phyloP scores from a whole-genome alignment of 2,329 filamentous ascomycete species.

The Fusarium proliferatum region DNA sequence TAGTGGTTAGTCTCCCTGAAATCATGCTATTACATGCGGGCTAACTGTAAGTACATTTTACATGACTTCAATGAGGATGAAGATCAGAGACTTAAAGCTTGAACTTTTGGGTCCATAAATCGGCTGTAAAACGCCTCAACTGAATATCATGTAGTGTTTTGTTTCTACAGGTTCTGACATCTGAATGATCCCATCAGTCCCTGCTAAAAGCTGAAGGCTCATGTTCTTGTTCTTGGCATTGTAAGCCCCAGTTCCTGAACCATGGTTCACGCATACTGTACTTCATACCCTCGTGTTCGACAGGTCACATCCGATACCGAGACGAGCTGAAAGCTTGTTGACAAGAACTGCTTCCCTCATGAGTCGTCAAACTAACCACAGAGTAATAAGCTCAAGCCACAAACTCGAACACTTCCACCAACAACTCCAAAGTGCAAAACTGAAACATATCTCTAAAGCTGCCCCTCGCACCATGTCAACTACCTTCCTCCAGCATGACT shows the following conservation, averaged over 20 bases:
- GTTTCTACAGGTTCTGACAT: too few species aligned
- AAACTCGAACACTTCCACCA: not conserved
- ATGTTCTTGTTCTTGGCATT: not conserved
- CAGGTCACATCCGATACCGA: not conserved
- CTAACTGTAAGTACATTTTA: not conserved
- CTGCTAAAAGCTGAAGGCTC: not conserved
- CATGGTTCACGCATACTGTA: not conserved
- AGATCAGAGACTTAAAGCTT: too few species aligned
- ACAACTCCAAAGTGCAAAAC: not conserved
- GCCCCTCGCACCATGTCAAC: not conserved
- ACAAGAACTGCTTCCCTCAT: not conserved
- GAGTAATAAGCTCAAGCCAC: not conserved
- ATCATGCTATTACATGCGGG: not conserved
- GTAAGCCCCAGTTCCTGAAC: not conserved
- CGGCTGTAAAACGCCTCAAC: not conserved
- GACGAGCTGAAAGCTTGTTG: not conserved
- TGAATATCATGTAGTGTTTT: not conserved
- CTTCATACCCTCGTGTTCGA: not conserved
- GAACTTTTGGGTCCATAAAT: not conserved
- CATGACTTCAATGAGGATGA: too few species aligned
- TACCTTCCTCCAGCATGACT: not conserved
- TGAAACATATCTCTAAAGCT: not conserved
- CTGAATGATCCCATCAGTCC: too few species aligned
- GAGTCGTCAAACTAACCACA: not conserved
- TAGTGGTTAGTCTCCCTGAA: too few species aligned